Evolutionary conservation across 2,329 filamentous ascomycete species (phyloP), one percentile per base, ranked within the genome.

Genomic region (Emmonsia crescens): DNA sequence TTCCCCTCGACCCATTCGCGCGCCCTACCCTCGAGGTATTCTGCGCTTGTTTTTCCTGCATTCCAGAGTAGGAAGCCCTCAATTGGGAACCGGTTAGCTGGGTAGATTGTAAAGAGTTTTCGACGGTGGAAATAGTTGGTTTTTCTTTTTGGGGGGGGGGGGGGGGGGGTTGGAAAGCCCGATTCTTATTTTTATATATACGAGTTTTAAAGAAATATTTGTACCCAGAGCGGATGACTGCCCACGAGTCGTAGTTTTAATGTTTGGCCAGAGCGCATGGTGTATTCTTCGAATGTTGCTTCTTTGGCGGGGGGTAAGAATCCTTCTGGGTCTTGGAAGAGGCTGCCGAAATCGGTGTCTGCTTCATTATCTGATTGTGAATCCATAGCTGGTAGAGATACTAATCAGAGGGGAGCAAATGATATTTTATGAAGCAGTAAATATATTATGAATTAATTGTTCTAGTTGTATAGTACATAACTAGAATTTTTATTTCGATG

Each of bases 11-110:
- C 81, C 4, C 89, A 80, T 1, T 75, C 66, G 9, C 74, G 69
- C n/a, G 85, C 81, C 65, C 85, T 79, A 49, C 83, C 77, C 75
- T 96, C 90, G 62, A 96, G 85, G 75, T 91, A 91, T 67, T 85
- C 80, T 19, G 91, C 85, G 57, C 93, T 82, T 46, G 89, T 85
- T 64, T 89, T 87, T 63, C 88, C 87, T 64, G 90, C 92, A 74
- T 96, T 95, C 93, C 93, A 97, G 36, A 96, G 82, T 66, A 89
- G 83, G 75, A 96, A 90, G 19, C 90, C 92, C 84, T 84, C 57
- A 57, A 64, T 56, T 36, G 42, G 54, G 29, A 55, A 31, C 42
- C 36, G 42, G 31, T 48, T 42, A 61, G 46, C 14, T 29, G 36
- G 21, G 46, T 36, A 56, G 62, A 54, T 21, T 60, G 24, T 42